Base-by-base conservation (phyloP, 2,329 filamentous ascomycete species). In the Apiospora phragmitis region DNA sequence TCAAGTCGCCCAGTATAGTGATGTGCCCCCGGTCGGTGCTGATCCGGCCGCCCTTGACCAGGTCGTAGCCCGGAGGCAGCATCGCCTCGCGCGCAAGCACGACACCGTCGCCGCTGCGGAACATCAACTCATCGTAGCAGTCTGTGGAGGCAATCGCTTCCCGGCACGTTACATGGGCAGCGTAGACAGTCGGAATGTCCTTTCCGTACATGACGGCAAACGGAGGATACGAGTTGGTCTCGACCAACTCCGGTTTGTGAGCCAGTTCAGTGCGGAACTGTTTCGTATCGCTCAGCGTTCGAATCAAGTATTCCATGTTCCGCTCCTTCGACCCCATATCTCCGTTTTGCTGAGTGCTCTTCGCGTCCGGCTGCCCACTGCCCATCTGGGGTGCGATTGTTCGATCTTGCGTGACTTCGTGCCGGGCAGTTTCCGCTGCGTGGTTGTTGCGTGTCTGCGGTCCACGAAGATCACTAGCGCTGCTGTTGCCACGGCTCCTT, bases 41-140 rank as follows among this genome's bases (percentile, higher is more conserved):
- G 16, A 97, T 89, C 24, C 94, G 84, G 0, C 94, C 94, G 16
- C 91, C 92, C 65, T 87, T 89, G 1, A 91, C 93, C 45, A 93
- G 85, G 67, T 88, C 86, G 79, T 97, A 98, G 0, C 94, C 94
- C 2, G 88, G 83, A 0, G 95, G 95, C 59, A 97, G 81, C 93
- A 97, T 95, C 0, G 94, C 93, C 72, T 95, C 93, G 68, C 90
- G 90, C 0, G 95, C 93, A 8, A 98, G 86, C 69, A 95, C 94
- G 0, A 98, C 95, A 0, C 95, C 95, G 78, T 98, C 95, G 2
- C 95, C 94, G 29, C 91, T 92, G 0, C 93, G 92, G 82, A 98
- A 98, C 0, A 94, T 89, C 2, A 98, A 85, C 75, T 97, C 92
- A 74, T 97, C 94, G 79, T 97, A 98, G 0, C 90, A 91, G 80